Base-by-base conservation (phyloP, 2,329 filamentous ascomycete genomes). In the Xylariaceae sp. region DNA sequence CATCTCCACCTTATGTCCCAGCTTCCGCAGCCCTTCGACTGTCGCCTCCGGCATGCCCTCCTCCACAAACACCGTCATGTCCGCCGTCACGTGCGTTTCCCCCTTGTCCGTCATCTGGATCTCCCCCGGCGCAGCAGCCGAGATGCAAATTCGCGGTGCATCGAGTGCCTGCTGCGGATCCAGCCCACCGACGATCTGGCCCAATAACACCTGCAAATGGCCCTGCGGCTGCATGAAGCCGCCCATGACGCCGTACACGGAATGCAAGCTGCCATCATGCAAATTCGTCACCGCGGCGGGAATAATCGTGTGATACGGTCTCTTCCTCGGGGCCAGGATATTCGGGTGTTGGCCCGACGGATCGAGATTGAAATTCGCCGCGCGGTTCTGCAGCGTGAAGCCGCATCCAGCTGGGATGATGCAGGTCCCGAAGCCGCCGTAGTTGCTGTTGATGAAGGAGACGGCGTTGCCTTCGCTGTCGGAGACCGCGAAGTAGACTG, bases 211-310 rank as follows among this genome's bases (percentile, higher is more conserved):
- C 74, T 97, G 94, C 0, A 97, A 87, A 62, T 97, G 94, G 18
- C 93, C 94, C 74, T 97, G 94, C 0, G 94, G 94, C 76, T 99
- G 94, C 89, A 97, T 97, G 75, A 95, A 97, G 2, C 92, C 93
- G 55, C 94, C 94, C 94, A 97, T 97, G 61, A 97, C 93, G 56
- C 94, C 94, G 69, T 93, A 97, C 0, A 96, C 89, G 3, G 85
- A 88, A 73, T 96, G 90, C 58, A 97, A 76, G 53, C 83, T 87
- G 30, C 84, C 84, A 67, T 95, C 91, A 3, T 77, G 76, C 15
- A 84, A 72, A 66, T 94, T 91, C 0, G 94, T 97, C 15, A 93
- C 85, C 73, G 97, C 82, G 0, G 89, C 93, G 0, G 94, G 93
- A 68, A 99, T 99, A 73, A 99, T 97, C 56, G 94, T 99, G 74